phyloP scores from a whole-genome alignment of 208 protist species.

The Trypanosoma conorhini region DNA sequence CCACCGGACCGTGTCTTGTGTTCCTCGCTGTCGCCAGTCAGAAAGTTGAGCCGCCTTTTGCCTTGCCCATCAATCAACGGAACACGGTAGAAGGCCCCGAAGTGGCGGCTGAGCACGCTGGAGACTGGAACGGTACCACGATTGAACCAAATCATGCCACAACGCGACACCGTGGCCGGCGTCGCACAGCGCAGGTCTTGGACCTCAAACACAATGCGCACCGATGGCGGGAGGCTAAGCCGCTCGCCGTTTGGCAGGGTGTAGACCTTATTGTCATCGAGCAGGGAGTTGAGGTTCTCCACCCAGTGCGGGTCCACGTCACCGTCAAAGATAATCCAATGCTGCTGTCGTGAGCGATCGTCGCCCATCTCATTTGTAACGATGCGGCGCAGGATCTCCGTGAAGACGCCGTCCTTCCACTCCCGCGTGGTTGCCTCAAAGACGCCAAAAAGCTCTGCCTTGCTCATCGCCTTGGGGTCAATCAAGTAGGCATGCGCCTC shows the following conservation, averaged over 20 bases:
- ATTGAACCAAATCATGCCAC: conserved; percentile 99
- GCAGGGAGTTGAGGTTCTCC: conserved; percentile 99
- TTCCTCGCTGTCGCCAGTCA: background rate
- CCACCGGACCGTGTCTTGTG: conserved; percentile 6
- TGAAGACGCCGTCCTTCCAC: conserved; percentile 99
- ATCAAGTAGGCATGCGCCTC: conserved; percentile 95
- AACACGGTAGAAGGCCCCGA: conserved; percentile 11
- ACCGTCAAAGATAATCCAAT: conserved; percentile 99
- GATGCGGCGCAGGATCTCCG: conserved; percentile 96
- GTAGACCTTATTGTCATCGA: conserved; percentile 99
- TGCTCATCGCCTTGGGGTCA: conserved; percentile 99
- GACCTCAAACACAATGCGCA: conserved; percentile 99
- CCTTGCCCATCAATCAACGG: conserved; percentile 27
- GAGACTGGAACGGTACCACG: conserved; percentile 94
- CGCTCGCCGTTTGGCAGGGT: conserved; percentile 99
- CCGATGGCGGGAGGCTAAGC: conserved; percentile 95
- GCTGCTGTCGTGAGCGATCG: conserved; percentile 62
- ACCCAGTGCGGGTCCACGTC: conserved; percentile 99
- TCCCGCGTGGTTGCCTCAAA: conserved; percentile 98
- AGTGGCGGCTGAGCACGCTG: conserved; percentile 45
- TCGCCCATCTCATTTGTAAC: conserved; percentile 84
- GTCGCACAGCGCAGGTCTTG: conserved; percentile 97
- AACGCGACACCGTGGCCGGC: conserved; percentile 98
- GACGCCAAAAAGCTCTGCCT: conserved; percentile 98
- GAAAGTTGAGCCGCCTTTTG: background rate